Evolutionary conservation across 495 filamentous ascomycete genomes (phyloP), one percentile per base, ranked within the genome.

Genomic region (Hypomontagnella submonticulosa): DNA sequence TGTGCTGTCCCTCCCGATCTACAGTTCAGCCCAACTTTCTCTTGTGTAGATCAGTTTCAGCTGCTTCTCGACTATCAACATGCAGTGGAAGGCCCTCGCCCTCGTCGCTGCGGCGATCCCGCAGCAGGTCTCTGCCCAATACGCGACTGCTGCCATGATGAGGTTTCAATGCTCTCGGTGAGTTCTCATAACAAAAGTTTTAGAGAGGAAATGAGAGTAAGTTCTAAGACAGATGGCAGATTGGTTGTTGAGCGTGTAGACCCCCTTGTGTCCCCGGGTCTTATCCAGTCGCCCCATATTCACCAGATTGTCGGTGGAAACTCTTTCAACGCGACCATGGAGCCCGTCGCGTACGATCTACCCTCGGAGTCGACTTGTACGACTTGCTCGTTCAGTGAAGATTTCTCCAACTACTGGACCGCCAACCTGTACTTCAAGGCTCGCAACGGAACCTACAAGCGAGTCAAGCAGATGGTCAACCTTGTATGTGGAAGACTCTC

Each of bases 391-490:
- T 76, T 76, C 51, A 70, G 69, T 18, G 74, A 76, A 43, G 74
- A 76, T 46, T 73, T 76, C 47, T 73, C 69, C 49, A 80, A 80
- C 74, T 75, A 75, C 65, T 75, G 72, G 72, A 75, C 72, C 4
- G 72, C 72, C 48, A 76, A 73, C 71, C 60, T 77, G 55, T 74
- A 74, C 56, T 74, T 74, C 72, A 70, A 70, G 57, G 75, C 75
- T 23, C 74, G 74, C 38, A 79, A 79, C 51, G 75, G 75, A 5
- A 76, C 77, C 2, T 77, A 76, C 66, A 75, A 79, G 62, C 74
- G 77, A 12, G 77, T 79, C 38, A 73, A 73, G 40, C 74, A 76
- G 18, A 69, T 69, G 66, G 66, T 69, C 20, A 69, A 69, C 55
- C 66, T 69, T 32, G 65, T 68, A 46, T 12, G 66, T 41, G 8